Conservation (phyloP, 768 basidiomycete species). For the Hydnomerulius pinastri region DNA sequence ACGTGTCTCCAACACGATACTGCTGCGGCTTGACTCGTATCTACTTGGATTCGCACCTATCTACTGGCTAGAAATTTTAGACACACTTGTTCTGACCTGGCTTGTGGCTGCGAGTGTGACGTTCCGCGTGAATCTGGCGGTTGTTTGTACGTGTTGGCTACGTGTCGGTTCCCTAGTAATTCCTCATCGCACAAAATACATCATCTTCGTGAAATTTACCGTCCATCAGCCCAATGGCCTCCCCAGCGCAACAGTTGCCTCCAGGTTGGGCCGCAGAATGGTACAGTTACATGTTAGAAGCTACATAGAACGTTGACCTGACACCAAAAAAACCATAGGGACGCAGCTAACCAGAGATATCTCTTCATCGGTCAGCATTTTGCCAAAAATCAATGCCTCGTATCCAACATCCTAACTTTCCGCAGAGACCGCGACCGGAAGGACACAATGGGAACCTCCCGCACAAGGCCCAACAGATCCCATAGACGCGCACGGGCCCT, state of each 20-base stretch:
- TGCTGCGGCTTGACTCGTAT: background rate
- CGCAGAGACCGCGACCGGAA: conserved; percentile 79
- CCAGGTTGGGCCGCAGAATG: conserved; percentile 95
- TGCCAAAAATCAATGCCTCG: conserved; percentile 7
- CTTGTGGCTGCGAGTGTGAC: no score
- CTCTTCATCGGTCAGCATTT: conserved; percentile 80
- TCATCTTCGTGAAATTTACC: background rate
- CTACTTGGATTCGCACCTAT: no score
- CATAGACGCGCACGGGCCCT: conserved; percentile 41
- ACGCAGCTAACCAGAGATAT: conserved; percentile 75
- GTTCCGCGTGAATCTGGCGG: background rate
- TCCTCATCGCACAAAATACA: background rate
- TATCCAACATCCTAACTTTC: conserved; percentile 12
- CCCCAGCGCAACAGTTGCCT: conserved; percentile 70
- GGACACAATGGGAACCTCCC: conserved; percentile 89
- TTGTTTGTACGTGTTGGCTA: conserved; percentile 24
- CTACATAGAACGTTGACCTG: background rate
- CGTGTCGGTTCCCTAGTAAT: conserved; percentile 6
- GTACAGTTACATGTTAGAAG: conserved; percentile 42
- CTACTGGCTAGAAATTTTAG: no score
- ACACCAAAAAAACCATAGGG: conserved; percentile 55
- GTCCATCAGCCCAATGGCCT: conserved; percentile 37
- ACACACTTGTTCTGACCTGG: no score
- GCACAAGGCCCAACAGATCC: conserved; percentile 39
- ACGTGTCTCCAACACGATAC: conserved; percentile 19